Base-by-base conservation (phyloP, 2,329 filamentous ascomycete species). In the Neopestalotiopsis sp. region DNA sequence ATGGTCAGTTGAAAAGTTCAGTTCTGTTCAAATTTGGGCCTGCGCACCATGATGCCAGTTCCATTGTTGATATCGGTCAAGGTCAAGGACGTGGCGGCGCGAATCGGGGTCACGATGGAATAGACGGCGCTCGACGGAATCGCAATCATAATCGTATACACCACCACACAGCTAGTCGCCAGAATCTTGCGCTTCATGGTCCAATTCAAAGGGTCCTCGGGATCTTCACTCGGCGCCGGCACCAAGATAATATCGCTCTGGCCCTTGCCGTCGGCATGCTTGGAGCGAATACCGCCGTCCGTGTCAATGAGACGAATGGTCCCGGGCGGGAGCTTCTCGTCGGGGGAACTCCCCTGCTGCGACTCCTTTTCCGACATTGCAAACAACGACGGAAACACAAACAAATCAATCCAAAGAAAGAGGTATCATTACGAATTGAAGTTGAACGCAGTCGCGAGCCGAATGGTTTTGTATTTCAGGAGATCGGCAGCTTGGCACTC, bases 121-220 rank as follows among this genome's bases (percentile, higher is more conserved):
- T 83, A 83, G 0, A 83, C 78, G 0, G 77, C 81, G 2, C 80
- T 80, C 1, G 78, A 74, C 1, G 73, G 71, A 5, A 74, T 63
- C 32, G 32, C 42, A 28, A 38, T 17, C 24, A 38, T 28, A 71
- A 72, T 2, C 71, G 49, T 71, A 66, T 42, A 73, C 67, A 76
- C 67, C 10, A 78, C 72, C 10, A 73, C 73, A 69, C 74, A 78
- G 40, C 73, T 53, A 34, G 79, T 61, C 5, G 76, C 75, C 42
- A 76, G 67, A n/a, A 71, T 67, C 70, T 78, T 78, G 69, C 76
- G 75, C 20, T 76, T 69, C 14, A 73, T 70, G 24, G 71, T 71
- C 86, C 86, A 86, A 69, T 86, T 88, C 42, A 89, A 76, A 2
- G 86, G 87, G 70, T 88, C 87, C 56, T 87, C 84, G 4, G 85